These are phyloP conservation scores for Arctostaphylos glauca DNA, from an alignment of 148 eudicot species.

Conservation along the genomic window DNA sequence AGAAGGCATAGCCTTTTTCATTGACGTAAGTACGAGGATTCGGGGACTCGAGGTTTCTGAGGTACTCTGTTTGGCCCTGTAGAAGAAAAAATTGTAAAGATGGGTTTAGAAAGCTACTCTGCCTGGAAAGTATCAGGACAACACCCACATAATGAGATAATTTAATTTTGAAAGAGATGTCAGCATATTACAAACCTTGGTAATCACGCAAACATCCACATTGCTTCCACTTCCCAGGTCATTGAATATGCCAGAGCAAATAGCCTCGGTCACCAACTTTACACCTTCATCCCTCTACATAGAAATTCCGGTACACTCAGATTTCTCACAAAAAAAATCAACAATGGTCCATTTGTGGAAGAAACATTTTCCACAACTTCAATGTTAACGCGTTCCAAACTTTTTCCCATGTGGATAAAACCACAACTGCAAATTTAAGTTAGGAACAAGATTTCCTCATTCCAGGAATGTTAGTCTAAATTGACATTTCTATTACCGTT, in stretches of 20 bases:
- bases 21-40: slow-evolving; percentile 85
- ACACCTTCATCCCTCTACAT: slow-evolving; percentile 86
- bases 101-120: slow-evolving; percentile 4
- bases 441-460: background rate
- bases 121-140: background rate
- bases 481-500: background rate
- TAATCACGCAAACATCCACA: slow-evolving; percentile 84
- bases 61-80: slow-evolving; percentile 82
- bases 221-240: slow-evolving; percentile 98
- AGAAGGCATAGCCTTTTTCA: slow-evolving; percentile 65
- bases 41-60: slow-evolving; percentile 71
- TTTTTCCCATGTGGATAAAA: background rate
- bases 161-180: background rate
- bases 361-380: background rate
- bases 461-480: background rate
- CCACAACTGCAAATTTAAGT: background rate
- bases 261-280: slow-evolving; percentile 69
- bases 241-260: slow-evolving; percentile 84
- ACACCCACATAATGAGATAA: background rate
- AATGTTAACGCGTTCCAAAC: background rate
- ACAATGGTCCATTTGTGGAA: background rate
- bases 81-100: slow-evolving; percentile 16
- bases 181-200: slow-evolving; percentile 50
- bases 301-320: background rate
- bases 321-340: background rate